Base-by-base conservation (phyloP, 192 early-diverging fungal species). In the Coemansia sp. region DNA sequence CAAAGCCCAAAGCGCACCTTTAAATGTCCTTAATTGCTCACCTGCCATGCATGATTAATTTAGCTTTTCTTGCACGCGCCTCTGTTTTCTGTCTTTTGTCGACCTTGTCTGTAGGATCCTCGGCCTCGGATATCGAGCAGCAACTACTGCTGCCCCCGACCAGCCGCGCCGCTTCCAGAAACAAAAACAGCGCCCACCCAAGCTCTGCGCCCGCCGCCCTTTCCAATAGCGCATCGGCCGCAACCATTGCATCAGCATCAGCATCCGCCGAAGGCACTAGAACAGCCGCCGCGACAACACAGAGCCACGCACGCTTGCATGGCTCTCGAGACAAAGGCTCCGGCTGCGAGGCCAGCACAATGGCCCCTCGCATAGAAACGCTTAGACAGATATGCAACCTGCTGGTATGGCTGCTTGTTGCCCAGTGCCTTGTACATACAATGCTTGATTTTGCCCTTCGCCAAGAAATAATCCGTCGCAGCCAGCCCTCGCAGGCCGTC, bases 401-500 rank as follows among this genome's bases (percentile, higher is more conserved):
- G n/a, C 28, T 73, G 7, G 61, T 64, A 35, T 65, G 64, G 71
- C 55, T 74, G 23, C 23, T 74, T 23, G 59, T 58, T 14, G 67
- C 68, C 54, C 61, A 80, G 34, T 62, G 68, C 53, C 58, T 80
- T 61, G 55, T 80, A 18, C 77, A 80, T 36, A 60, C 64, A 9
- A 74, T 80, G 77, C 68, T 80, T 45, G 48, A 29, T 25, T 71
- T 80, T 60, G 77, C 77, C 6, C 54, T 80, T 34, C 68, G 68
- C 27, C 71, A 80, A 20, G 77, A 80, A 52, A 67, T 69, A 49
- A 45, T 24, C 49, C 67, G 67, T 22, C 64, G 28, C 22, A 29
- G 54, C 18, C 62, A 79, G 30, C 39, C 64, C 22, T 23, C 18
- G 9, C 34, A 25, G 10, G 71, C 67, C 39, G 56, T 58, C 22